Evolutionary conservation across 2,329 filamentous ascomycete genomes (phyloP).

Genomic region (Corynespora cassiicola): DNA sequence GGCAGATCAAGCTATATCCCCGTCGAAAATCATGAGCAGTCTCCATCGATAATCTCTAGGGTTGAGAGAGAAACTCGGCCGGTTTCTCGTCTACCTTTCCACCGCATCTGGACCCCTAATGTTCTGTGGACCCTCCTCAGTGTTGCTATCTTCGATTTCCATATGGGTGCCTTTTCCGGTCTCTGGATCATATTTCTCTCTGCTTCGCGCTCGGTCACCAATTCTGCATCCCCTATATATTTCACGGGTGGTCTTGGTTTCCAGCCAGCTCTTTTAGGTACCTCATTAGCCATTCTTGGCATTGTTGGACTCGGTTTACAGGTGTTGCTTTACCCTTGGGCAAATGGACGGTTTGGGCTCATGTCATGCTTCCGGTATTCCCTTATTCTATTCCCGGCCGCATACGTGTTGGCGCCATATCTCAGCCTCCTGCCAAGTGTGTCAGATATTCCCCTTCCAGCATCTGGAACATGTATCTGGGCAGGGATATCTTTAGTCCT

Average conservation of each 20-base stretch:
- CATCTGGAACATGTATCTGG: slow-evolving; percentile 67
- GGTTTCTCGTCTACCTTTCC: slow-evolving; percentile 51
- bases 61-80: no score
- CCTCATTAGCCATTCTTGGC: slow-evolving; percentile 79
- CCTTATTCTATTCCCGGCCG: slow-evolving; percentile 72
- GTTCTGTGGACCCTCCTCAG: slow-evolving; percentile 65
- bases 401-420: slow-evolving; percentile 74
- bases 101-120: slow-evolving; percentile 61
- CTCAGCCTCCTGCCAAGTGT: slow-evolving; percentile 70
- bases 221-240: slow-evolving; percentile 50
- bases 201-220: slow-evolving; percentile 62
- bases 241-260: slow-evolving; percentile 80
- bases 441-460: slow-evolving; percentile 55
- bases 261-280: slow-evolving; percentile 72
- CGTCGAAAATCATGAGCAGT: slow-evolving; percentile 43
- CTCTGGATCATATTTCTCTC: slow-evolving; percentile 81
- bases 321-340: slow-evolving; percentile 71
- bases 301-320: slow-evolving; percentile 77
- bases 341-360: slow-evolving; percentile 72
- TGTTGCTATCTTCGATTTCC: slow-evolving; percentile 74
- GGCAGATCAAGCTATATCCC: slow-evolving; percentile 21
- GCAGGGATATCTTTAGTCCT: slow-evolving; percentile 68
- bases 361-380: slow-evolving; percentile 72
- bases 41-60: no score
- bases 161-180: slow-evolving; percentile 76